Evolutionary conservation across 192 early-diverging fungal species (phyloP).

Genomic region (Coemansia asiatica): DNA sequence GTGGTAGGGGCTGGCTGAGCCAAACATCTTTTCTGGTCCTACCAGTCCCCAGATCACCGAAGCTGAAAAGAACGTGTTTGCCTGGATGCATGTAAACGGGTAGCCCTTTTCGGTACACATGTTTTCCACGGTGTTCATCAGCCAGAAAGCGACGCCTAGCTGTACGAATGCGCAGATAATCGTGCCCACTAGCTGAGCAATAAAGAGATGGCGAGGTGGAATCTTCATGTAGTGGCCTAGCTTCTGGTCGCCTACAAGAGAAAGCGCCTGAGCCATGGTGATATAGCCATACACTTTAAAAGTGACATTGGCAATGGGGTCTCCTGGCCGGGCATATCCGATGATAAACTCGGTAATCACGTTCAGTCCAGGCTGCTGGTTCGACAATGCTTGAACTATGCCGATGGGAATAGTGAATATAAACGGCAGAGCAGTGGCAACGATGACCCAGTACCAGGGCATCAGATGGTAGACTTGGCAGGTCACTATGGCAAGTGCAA

Average conservation of each 20-base stretch:
- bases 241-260: slow-evolving; percentile 67
- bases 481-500: slow-evolving; percentile 40
- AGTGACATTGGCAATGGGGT: slow-evolving; percentile 77
- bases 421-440: slow-evolving; percentile 59
- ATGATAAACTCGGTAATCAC: slow-evolving; percentile 83
- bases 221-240: slow-evolving; percentile 83
- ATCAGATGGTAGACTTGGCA: slow-evolving; percentile 51
- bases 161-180: slow-evolving; percentile 69
- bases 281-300: slow-evolving; percentile 87
- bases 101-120: slow-evolving; percentile 62
- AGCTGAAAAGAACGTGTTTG: slow-evolving; percentile 66
- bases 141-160: slow-evolving; percentile 66
- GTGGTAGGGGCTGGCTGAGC: slow-evolving; percentile 60
- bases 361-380: slow-evolving; percentile 74
- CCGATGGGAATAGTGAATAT: slow-evolving; percentile 80
- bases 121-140: slow-evolving; percentile 59
- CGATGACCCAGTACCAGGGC: slow-evolving; percentile 73
- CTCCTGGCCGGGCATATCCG: slow-evolving; percentile 72
- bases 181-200: slow-evolving; percentile 74
- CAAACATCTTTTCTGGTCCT: slow-evolving; percentile 70
- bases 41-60: slow-evolving; percentile 82
- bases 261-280: slow-evolving; percentile 69
- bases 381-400: slow-evolving; percentile 76
- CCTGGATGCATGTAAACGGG: slow-evolving; percentile 65
- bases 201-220: slow-evolving; percentile 77